These are phyloP conservation scores for Cantharellus anzutake DNA, from an alignment of 768 basidiomycete genomes.

Conservation along the genomic window DNA sequence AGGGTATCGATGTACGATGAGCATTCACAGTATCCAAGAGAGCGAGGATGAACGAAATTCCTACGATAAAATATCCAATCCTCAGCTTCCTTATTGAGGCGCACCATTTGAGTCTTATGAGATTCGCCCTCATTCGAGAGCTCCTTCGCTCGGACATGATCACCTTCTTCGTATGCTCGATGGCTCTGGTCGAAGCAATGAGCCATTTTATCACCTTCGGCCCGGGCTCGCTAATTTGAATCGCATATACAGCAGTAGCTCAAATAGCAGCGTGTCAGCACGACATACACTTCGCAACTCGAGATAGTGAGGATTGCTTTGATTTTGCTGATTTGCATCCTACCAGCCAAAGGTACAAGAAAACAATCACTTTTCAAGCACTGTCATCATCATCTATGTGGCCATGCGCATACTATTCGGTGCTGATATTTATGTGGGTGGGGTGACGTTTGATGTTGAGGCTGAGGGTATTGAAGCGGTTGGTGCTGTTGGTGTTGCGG, in stretches of 20 bases:
- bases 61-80: constrained; percentile 72
- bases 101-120: constrained; percentile 60
- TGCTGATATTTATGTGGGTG: constrained; percentile 4
- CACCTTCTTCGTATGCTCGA: constrained; percentile 48
- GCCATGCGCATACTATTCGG: neutral
- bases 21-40: neutral
- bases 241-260: neutral
- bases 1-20: neutral
- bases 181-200: constrained; percentile 51
- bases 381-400: neutral
- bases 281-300: constrained; percentile 34
- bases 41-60: constrained; percentile 11
- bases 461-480: constrained; percentile 8
- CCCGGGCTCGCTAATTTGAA: constrained; percentile 30
- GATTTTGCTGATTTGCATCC: constrained; percentile 30
- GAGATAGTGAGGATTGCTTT: constrained; percentile 48
- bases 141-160: constrained; percentile 66
- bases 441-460: constrained; percentile 10
- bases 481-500: constrained; percentile 11
- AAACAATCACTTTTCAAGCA: neutral
- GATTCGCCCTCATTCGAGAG: constrained; percentile 64
- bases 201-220: constrained; percentile 66
- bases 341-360: constrained; percentile 1
- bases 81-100: constrained; percentile 61
- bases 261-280: neutral